These are phyloP conservation scores for Tuber magnatum DNA, from an alignment of 495 filamentous ascomycete genomes.

Conservation along the genomic window DNA sequence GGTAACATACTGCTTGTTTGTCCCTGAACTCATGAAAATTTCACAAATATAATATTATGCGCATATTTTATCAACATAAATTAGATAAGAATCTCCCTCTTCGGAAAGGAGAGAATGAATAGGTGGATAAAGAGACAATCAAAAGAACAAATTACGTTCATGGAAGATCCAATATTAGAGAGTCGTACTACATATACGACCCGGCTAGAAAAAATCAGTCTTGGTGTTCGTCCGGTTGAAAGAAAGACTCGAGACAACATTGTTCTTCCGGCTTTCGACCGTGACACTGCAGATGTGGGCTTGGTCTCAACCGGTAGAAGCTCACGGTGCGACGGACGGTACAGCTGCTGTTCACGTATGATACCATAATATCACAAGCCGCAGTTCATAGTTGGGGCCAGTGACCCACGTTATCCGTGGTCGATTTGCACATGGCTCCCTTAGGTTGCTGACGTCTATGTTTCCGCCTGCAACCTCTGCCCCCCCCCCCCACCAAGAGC, in stretches of 20 bases:
- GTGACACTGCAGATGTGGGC: conserved; percentile 47
- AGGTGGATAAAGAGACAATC: background rate
- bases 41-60: background rate
- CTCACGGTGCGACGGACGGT: conserved; percentile 52
- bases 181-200: conserved; percentile 56
- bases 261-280: conserved; percentile 48
- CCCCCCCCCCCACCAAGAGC: conserved; percentile 50
- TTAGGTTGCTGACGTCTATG: conserved; percentile 49
- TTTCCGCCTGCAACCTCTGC: conserved; percentile 54
- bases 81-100: too few species aligned
- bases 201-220: conserved; percentile 49
- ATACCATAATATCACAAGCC: conserved; percentile 41
- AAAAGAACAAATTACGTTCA: conserved; percentile 7
- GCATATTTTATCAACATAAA: background rate
- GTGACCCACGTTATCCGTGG: conserved; percentile 46
- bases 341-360: conserved; percentile 49
- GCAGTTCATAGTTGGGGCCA: conserved; percentile 38
- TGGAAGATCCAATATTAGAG: conserved; percentile 49
- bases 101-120: background rate
- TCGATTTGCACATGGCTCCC: conserved; percentile 47
- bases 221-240: conserved; percentile 51
- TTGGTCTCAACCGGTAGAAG: conserved; percentile 53
- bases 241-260: conserved; percentile 49
- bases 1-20: too few species aligned
- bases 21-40: background rate